These are phyloP conservation scores for Lantana camara DNA, from an alignment of 257 asterid species.

Conservation along the genomic window DNA sequence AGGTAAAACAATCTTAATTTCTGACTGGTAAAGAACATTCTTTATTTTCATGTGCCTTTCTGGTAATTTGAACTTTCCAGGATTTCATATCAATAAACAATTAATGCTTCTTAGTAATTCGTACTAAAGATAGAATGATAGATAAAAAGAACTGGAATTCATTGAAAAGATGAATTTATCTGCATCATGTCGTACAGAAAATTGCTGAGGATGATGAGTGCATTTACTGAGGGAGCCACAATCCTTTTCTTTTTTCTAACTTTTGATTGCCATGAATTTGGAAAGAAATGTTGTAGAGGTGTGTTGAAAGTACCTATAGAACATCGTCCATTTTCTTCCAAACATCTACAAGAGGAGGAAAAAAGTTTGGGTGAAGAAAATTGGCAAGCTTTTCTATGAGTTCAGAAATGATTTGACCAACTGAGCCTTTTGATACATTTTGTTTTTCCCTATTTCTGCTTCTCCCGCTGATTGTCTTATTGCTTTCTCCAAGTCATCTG, in stretches of 20 bases:
- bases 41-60: background rate
- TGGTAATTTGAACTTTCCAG: background rate
- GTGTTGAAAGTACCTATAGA: background rate
- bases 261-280: background rate
- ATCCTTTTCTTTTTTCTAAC: background rate
- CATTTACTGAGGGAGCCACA: constrained; percentile 9
- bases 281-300: background rate
- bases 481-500: constrained; percentile 20
- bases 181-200: background rate
- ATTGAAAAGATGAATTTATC: background rate
- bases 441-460: background rate
- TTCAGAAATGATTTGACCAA: background rate
- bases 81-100: background rate
- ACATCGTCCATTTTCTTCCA: background rate
- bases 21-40: constrained; percentile 9
- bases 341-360: constrained; percentile 12
- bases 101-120: constrained; percentile 1
- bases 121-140: constrained; percentile 10
- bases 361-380: too few relatives aligned
- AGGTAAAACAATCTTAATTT: background rate
- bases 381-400: too few relatives aligned
- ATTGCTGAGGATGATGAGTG: background rate
- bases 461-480: constrained; percentile 7
- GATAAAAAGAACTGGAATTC: constrained; percentile 14
- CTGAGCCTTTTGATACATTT: background rate